These are phyloP conservation scores for Lentithecium fluviatile DNA, from an alignment of 495 filamentous ascomycete genomes.

Conservation along the genomic window DNA sequence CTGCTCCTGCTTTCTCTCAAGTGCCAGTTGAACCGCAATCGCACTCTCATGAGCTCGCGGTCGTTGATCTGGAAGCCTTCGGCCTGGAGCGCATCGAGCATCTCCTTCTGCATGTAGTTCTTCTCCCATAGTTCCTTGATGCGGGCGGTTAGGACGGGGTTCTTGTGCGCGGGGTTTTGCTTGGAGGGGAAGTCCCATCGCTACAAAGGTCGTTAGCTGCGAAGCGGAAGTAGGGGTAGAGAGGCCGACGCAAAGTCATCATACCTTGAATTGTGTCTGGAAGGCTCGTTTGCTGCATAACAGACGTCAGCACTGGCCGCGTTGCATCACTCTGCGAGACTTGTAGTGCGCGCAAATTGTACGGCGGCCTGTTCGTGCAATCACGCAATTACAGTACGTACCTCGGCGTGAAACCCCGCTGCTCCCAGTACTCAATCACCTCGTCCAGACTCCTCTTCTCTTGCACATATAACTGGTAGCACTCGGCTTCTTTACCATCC, in stretches of 20 bases:
- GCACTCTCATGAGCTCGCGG: constrained; percentile 64
- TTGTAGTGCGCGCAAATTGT: not conserved
- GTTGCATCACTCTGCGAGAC: not conserved
- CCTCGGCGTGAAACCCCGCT: constrained; percentile 33
- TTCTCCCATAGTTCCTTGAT: constrained; percentile 74
- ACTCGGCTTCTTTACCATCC: constrained; percentile 67
- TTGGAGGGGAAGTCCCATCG: constrained; percentile 77
- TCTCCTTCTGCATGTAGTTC: constrained; percentile 67
- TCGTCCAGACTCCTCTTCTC: constrained; percentile 64
- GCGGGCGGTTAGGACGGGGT: constrained; percentile 61
- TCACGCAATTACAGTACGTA: constrained; percentile 28
- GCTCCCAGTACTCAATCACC: constrained; percentile 31
- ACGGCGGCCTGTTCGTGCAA: constrained; percentile 14
- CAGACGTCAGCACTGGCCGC: not conserved
- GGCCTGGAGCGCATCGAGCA: constrained; percentile 65
- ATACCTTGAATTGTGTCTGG: constrained; percentile 64
- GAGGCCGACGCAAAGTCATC: too few relatives aligned
- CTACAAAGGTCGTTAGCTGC: constrained; percentile 15
- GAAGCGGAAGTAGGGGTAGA: not conserved
- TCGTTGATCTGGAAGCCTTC: constrained; percentile 73
- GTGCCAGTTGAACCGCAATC: constrained; percentile 63
- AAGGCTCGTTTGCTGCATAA: constrained; percentile 65
- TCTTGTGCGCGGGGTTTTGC: constrained; percentile 67
- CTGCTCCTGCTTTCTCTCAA: constrained; percentile 41
- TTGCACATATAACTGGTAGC: constrained; percentile 70